Evolutionary conservation across 768 basidiomycete genomes (phyloP), one percentile per base, ranked within the genome.

Genomic region (Dictyophora rubrovolvata): DNA sequence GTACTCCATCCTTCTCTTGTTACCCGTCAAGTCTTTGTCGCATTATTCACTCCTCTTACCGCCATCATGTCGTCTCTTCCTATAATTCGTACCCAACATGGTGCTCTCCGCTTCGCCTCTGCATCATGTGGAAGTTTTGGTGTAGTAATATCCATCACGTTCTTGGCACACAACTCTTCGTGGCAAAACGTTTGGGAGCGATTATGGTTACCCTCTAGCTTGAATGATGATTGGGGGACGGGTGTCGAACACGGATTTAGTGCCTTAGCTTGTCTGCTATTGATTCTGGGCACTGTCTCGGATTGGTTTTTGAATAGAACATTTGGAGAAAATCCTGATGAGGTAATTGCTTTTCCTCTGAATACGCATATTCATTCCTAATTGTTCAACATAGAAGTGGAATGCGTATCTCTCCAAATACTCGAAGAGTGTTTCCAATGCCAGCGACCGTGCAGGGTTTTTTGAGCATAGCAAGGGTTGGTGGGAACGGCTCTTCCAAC

Each of bases 161-260:
- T 86, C 22, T 73, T 87, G 12, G 65, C 78, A 7, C 52, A 51
- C 34, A 75, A 77, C 0, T 67, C 72, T 18, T 70, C 77, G 12
- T 87, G 84, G 85, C 78, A 78, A 3, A 75, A 85, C 63, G 74
- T 78, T 10, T 86, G 82, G 82, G 79, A 81, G 59, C 76, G 84
- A 12, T 69, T 83, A 1, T 88, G 82, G 79, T 60, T 80, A n/a
- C 54, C 54, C 5, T 71, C 78, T 42, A 74, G 73, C 35, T 60
- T 61, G 18, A 36, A 17, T 28, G 37, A 59, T n/a, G 69, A 67
- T 12, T 86, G 85, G 85, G 83, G 82, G 0, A 75, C 77, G 0
- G 64, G 68, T 28, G 64, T 74, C 54, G 85, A 87, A 69, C 78
- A 80, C 58, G 84, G 79, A 1, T 71, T 86, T 21, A 82, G 76